Base-by-base conservation (phyloP, 768 basidiomycete genomes). In the Plicaturopsis crispa region DNA sequence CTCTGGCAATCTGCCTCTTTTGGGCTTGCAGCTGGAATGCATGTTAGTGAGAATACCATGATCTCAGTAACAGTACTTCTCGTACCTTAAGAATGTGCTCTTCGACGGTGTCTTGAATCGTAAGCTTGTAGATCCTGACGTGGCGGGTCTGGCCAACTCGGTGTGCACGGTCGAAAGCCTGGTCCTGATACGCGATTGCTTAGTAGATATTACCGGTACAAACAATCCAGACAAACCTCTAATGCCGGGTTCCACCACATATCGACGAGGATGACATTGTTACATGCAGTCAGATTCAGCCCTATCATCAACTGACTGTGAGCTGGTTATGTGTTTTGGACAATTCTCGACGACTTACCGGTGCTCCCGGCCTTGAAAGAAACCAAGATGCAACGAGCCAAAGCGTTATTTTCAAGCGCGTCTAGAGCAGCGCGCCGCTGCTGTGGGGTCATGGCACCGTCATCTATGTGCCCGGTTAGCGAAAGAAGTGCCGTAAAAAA, bases 281-380 rank as follows among this genome's bases (percentile, higher is more conserved):
- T 94, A 61, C 93, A 97, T 24, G 80, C 82, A 0, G 90, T 91
- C 51, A 97, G 55, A 54, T 97, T 96, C 32, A 97, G 73, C 31
- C 91, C 90, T 79, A 46, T 16, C 40, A 31, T 16, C 37, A 44
- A 13, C 26, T 35, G 33, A 35, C 24, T 28, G 10, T 6, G 33
- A 31, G 33, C 18, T 17, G 35, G 2, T 13, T 14, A 39, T 18
- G 37, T 41, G 38, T 17, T 28, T 8, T 14, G 21, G 34, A 28
- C 19, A 20, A n/a, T n/a, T n/a, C n/a, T n/a, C n/a, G n/a, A n/a
- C n/a, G 23, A 59, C 67, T 38, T 49, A 86, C 89, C 89, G n/a
- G 85, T 90, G 51, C 86, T 86, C 4, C 92, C 92, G 20, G 92
- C 91, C 57, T 93, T 96, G 75, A 97, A 93, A 0, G 91, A 96